Evolutionary conservation across 108 stramenopile genomes (phyloP), one percentile per base, ranked within the genome.

Genomic region (Thalassiosira profunda): DNA sequence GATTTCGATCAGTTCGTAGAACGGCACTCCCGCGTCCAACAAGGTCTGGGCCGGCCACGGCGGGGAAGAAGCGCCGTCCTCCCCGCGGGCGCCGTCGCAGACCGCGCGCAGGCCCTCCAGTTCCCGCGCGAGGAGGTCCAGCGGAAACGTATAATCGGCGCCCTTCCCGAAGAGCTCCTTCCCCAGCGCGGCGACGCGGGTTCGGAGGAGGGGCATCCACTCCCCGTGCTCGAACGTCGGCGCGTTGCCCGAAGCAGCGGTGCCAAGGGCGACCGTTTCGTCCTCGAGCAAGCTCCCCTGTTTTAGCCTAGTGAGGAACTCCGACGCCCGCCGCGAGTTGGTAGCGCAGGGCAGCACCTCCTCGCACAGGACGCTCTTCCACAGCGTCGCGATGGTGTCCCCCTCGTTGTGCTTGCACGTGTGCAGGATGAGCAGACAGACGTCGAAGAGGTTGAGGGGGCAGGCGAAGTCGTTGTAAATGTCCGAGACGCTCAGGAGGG

Each of bases 401-500:
- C 23, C 37, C 35, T 96, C 83, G 26, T 82, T 58, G 55, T 76
- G 63, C 8, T 66, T 63, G 42, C 92, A 93, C 7, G 79, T 77
- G 36, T 86, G 81, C 17, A 94, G 70, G 29, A 96, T 73, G 2
- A 81, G 49, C 54, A 96, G 66, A 38, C 93, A 96, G 28, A 85
- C 57, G 52, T 93, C 91, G 61, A 80, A 92, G 24, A 94, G 79
- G 52, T 82, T 76, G 45, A 88, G 67, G 0, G 74, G 73, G 6
- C 67, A 71, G 8, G 90, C 83, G 71, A 79, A 92, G 8, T 88
- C 84, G 57, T 94, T 96, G 81, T 90, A 91, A 10, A 96, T 58
- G 15, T 83, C 83, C 5, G 85, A 84, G 9, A 85, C 83, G 40
- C 70, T 66, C 43, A 91, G 54, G 18, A 96, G 74, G 12, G 58